These are phyloP conservation scores for Elaeagnus macrophylla DNA, from an alignment of 306 rosid genomes.

Conservation along the genomic window DNA sequence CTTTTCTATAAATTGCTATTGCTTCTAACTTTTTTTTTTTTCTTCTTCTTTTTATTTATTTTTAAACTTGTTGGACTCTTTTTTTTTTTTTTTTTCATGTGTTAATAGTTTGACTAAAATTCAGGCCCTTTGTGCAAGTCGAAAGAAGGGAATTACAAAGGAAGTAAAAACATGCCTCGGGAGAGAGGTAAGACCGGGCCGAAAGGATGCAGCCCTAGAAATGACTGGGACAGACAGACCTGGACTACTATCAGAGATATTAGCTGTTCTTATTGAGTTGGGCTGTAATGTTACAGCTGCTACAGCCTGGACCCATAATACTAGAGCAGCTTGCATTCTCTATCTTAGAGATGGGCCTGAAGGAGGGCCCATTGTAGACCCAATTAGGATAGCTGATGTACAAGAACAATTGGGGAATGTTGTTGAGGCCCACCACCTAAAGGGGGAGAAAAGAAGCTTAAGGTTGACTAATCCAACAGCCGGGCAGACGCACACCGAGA, in stretches of 20 bases:
- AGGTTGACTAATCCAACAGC: conserved; percentile 33
- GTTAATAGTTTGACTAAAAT: not conserved
- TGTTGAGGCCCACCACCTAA: conserved; percentile 47
- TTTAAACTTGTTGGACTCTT: not conserved
- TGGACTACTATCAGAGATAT: conserved; percentile 69
- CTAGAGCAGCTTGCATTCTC: conserved; percentile 47
- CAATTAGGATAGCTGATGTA: conserved; percentile 37
- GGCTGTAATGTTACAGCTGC: conserved; percentile 51
- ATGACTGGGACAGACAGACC: conserved; percentile 61
- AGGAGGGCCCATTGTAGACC: conserved; percentile 51
- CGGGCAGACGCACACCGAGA: conserved; percentile 52
- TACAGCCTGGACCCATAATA: conserved; percentile 74
- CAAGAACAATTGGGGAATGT: conserved; percentile 53
- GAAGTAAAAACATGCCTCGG: conserved; percentile 14
- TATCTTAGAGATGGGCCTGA: conserved; percentile 47
- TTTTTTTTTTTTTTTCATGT: not conserved
- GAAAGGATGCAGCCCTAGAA: conserved; percentile 49
- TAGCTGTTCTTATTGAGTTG: conserved; percentile 49
- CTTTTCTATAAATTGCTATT: not conserved
- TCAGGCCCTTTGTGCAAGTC: conserved; percentile 59
- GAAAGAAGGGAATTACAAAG: conserved; percentile 23
- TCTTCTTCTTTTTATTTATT: not conserved
- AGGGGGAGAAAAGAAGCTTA: conserved; percentile 42
- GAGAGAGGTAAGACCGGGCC: conserved; percentile 21
- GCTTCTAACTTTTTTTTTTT: too few species aligned